A percentile compares a stretch with the other conserved stretches of the same genome.
Conservation (phyloP, 2,329 filamentous ascomycete genomes). For the Epichloe brachyelytri region DNA sequence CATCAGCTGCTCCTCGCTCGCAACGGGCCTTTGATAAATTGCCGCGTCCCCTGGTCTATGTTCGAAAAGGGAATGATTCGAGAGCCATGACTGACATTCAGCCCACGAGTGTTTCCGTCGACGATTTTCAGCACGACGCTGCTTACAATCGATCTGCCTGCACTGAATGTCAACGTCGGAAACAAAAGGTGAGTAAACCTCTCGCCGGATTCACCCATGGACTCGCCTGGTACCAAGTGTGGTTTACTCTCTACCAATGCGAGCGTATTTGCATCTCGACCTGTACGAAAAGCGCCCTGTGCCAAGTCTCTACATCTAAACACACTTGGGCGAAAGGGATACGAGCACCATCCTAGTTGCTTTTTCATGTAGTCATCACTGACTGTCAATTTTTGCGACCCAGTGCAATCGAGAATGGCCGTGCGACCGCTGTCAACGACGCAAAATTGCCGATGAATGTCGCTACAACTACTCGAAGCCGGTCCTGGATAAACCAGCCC, state of each 20-base stretch:
- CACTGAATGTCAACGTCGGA: slow-evolving; percentile 28
- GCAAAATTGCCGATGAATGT: slow-evolving; percentile 18
- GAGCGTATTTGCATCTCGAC: too few species aligned
- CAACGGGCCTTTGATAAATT: background rate
- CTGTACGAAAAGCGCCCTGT: too few species aligned
- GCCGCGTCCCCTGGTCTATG: too few species aligned
- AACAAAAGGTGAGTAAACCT: slow-evolving; percentile 21
- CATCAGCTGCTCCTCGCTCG: too few species aligned
- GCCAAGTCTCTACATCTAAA: too few species aligned
- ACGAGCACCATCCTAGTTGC: too few species aligned
- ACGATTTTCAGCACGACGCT: slow-evolving; percentile 2
- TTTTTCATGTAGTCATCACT: background rate
- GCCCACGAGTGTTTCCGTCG: background rate
- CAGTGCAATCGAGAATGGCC: slow-evolving; percentile 22
- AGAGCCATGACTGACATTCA: background rate
- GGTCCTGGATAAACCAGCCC: background rate
- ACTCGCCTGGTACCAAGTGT: too few species aligned
- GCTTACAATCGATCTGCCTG: slow-evolving; percentile 23
- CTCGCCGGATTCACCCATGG: too few species aligned
- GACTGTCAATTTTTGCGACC: background rate
- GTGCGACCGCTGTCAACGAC: slow-evolving; percentile 19
- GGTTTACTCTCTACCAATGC: too few species aligned
- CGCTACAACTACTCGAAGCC: slow-evolving; percentile 12
- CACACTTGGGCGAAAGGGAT: too few species aligned
- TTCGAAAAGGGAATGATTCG: too few species aligned